phyloP scores from a whole-genome alignment of 2,329 filamentous ascomycete genomes.

The Exophiala phaeomuriformis region DNA sequence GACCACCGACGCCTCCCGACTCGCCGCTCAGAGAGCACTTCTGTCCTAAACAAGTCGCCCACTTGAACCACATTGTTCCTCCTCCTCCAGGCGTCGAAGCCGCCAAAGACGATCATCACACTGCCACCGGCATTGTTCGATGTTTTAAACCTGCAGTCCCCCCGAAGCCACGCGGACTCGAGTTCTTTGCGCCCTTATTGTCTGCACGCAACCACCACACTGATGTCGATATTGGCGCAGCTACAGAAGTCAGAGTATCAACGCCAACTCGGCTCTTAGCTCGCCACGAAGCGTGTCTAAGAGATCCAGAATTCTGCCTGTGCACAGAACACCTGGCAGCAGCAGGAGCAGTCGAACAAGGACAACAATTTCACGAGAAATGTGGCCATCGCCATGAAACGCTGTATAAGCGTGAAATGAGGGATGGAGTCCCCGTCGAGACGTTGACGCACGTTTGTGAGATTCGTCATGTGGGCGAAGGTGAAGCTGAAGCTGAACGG shows the following conservation, averaged over 20 bases:
- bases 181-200: background rate
- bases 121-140: background rate
- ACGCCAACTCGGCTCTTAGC: background rate
- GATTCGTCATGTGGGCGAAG: background rate
- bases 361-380: background rate
- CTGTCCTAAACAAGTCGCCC: slow-evolving; percentile 1
- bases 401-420: background rate
- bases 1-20: slow-evolving; percentile 3
- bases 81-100: slow-evolving; percentile 3
- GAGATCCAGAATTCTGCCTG: background rate
- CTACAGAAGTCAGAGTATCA: background rate
- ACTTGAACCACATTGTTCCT: background rate
- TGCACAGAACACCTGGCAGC: no score
- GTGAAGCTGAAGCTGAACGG: background rate
- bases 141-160: slow-evolving; percentile 1
- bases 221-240: background rate
- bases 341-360: background rate
- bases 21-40: slow-evolving; percentile 5
- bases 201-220: background rate
- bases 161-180: background rate
- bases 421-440: slow-evolving; percentile 1
- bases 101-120: background rate
- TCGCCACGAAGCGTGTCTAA: background rate
- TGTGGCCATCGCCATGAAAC: slow-evolving; percentile 5
- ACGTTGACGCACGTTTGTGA: slow-evolving; percentile 3